Conservation (phyloP, 2,329 filamentous ascomycete genomes). For the Exophiala dermatitidis region DNA sequence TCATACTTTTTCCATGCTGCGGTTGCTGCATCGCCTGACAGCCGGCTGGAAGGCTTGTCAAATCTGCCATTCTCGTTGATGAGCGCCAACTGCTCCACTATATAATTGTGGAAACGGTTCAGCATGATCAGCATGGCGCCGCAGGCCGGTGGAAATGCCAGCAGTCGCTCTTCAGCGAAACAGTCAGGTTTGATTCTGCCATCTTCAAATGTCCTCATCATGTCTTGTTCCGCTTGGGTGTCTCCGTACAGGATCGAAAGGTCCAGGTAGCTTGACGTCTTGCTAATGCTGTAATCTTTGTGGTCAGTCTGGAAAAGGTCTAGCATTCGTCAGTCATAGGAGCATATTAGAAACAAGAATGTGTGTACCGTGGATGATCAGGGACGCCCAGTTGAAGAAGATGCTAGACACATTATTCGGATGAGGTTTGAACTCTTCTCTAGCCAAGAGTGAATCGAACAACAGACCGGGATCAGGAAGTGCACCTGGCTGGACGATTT, state of each 20-base stretch:
- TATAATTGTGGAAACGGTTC: constrained; percentile 71
- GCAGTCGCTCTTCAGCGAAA: constrained; percentile 63
- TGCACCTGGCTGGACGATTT: constrained; percentile 50
- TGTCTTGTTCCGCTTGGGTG: constrained; percentile 43
- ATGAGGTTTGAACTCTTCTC: constrained; percentile 44
- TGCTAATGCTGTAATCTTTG: constrained; percentile 51
- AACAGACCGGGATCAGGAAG: constrained; percentile 57
- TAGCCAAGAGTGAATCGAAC: constrained; percentile 40
- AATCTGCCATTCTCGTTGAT: constrained; percentile 84
- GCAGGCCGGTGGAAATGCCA: constrained; percentile 65
- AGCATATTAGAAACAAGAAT: background rate
- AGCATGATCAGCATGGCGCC: constrained; percentile 69
- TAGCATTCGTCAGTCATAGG: constrained; percentile 19
- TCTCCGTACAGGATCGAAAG: constrained; percentile 66
- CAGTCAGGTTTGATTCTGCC: constrained; percentile 66
- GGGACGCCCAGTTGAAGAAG: constrained; percentile 65
- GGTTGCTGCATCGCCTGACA: constrained; percentile 45
- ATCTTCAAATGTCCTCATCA: constrained; percentile 57
- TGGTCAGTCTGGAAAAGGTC: constrained; percentile 66
- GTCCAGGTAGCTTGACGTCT: constrained; percentile 66
- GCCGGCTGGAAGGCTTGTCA: constrained; percentile 51
- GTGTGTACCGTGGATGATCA: constrained; percentile 61
- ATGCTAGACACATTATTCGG: constrained; percentile 67
- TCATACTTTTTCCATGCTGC: constrained; percentile 61
- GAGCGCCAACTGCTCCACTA: constrained; percentile 67